Evolutionary conservation across 306 rosid genomes (phyloP).

Genomic region (Luffa acutangula): DNA sequence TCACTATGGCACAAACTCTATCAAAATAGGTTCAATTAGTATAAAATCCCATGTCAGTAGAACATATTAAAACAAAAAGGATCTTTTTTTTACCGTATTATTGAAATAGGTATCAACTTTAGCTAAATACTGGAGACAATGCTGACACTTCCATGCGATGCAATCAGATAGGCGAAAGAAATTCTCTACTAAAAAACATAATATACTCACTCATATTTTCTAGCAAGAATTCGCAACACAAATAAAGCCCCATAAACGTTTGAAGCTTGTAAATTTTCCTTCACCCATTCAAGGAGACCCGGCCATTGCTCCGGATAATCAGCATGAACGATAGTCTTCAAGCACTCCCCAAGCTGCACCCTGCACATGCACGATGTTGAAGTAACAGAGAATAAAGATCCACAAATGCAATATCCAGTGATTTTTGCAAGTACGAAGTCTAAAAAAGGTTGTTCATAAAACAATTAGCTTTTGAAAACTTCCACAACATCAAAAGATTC

Average conservation of each 20-base stretch:
- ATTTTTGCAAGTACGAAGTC: not conserved
- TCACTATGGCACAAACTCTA: too few relatives aligned
- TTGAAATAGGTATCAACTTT: not conserved
- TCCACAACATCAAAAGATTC: not conserved
- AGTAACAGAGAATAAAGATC: not conserved
- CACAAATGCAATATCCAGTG: not conserved
- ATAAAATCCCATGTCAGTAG: not conserved
- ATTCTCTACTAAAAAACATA: not conserved
- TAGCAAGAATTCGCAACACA: conserved; percentile 86
- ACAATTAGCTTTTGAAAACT: not conserved
- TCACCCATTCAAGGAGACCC: conserved; percentile 89
- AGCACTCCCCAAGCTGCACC: conserved; percentile 92
- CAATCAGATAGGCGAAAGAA: not conserved
- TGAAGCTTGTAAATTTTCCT: conserved; percentile 73
- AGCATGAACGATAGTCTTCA: conserved; percentile 76
- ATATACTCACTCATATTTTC: conserved; percentile 87
- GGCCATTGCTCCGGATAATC: conserved; percentile 99
- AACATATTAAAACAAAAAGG: not conserved
- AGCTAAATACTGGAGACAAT: not conserved
- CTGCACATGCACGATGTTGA: conserved; percentile 27
- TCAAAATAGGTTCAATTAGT: too few relatives aligned
- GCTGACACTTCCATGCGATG: not conserved
- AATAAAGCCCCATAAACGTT: conserved; percentile 86
- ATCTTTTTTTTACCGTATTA: not conserved
- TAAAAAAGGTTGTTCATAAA: not conserved